These are phyloP conservation scores for Phycomyces nitens DNA, from an alignment of 192 early-diverging fungal species.

Conservation along the genomic window DNA sequence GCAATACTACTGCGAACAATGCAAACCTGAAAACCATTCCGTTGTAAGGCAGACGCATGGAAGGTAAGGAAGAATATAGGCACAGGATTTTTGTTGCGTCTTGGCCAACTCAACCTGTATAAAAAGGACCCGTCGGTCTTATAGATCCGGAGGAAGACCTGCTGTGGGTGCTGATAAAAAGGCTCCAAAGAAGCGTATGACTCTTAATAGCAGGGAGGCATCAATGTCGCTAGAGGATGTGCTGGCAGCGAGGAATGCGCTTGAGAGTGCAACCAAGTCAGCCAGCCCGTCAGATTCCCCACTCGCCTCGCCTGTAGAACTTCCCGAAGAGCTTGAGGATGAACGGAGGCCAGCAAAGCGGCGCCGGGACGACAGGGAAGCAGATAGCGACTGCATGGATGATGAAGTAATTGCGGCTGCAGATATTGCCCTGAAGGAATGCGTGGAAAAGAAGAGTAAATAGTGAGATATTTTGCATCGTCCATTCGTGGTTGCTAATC, in stretches of 20 bases:
- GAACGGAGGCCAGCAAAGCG: background rate
- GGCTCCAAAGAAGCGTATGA: slow-evolving; percentile 50
- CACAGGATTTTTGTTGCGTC: slow-evolving; percentile 5
- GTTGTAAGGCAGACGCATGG: slow-evolving; percentile 44
- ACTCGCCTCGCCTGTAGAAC: background rate
- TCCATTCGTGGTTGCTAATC: background rate
- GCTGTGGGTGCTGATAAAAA: slow-evolving; percentile 28
- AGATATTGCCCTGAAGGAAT: background rate
- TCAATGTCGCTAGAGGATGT: slow-evolving; percentile 48
- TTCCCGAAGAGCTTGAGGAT: background rate
- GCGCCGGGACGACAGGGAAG: background rate
- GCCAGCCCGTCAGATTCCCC: background rate
- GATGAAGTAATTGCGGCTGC: background rate
- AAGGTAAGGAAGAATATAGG: slow-evolving; percentile 33
- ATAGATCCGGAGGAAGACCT: slow-evolving; percentile 1
- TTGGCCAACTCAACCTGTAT: background rate
- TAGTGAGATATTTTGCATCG: background rate
- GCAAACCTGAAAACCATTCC: slow-evolving; percentile 77
- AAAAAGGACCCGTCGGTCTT: background rate
- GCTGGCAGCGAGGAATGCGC: slow-evolving; percentile 26
- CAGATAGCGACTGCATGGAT: background rate
- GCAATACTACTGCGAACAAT: slow-evolving; percentile 91
- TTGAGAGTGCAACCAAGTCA: slow-evolving; percentile 6
- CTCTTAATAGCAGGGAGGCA: slow-evolving; percentile 53
- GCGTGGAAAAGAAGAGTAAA: background rate